Base-by-base conservation (phyloP, 2,329 filamentous ascomycete genomes). In the Botrytis byssoidea region DNA sequence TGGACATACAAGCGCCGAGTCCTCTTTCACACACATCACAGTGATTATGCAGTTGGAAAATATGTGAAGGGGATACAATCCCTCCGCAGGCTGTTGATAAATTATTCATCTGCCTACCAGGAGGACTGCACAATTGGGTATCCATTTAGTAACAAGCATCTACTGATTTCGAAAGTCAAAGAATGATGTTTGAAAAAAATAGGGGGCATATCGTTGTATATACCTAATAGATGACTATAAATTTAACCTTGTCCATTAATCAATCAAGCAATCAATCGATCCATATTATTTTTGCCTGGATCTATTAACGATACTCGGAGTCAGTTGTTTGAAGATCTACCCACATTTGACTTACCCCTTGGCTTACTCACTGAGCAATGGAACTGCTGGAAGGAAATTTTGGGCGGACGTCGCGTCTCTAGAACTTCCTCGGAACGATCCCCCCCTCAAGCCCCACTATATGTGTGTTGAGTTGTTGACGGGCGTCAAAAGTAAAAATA, bases 341-440 rank as follows among this genome's bases (percentile, higher is more conserved):
- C 61, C 61, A 64, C n/a, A 64, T 44, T 64, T 64, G 61, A 44
- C 37, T n/a, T 18, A 29, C 3, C 37, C 12, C 18, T 10, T 67
- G 64, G 64, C 64, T 67, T 51, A 67, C 35, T 51, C n/a, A 67
- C 40, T 5, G 20, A 67, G 64, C 35, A 51, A 37, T 64, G 32
- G n/a, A 67, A 67, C 12, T 16, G 48, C 48, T 55, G 48, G 25
- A 55, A 55, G 48, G 64, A 51, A 51, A 22, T 37, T 67, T 51
- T 37, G 64, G 64, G 64, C 64, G 64, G 64, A 46, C 64, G 44
- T 51, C 14, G 64, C 44, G 46, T 67, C 64, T 67, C 44, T 51
- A 67, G 64, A 67, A 51, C 64, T 67, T 67, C 44, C 48, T 46
- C 46, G 64, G 46, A 67, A 67, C 44, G 44, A 51, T 46, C 32